Evolutionary conservation across 805 yeast species (phyloP).

Genomic region (Yamadazyma sp.): DNA sequence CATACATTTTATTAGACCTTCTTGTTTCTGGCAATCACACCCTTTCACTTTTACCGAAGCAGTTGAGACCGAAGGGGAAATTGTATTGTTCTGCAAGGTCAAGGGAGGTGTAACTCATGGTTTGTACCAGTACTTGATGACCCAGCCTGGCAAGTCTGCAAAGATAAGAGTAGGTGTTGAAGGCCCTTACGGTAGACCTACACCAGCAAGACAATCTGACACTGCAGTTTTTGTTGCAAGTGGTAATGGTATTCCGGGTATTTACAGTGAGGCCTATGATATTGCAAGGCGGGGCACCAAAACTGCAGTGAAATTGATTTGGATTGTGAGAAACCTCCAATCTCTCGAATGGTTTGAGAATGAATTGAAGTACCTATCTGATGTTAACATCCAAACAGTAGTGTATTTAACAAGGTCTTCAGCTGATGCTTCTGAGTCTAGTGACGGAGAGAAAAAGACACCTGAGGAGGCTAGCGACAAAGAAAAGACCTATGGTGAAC

Average conservation of each 20-base stretch:
- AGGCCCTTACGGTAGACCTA: slow-evolving; percentile 67
- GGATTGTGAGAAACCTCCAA: slow-evolving; percentile 59
- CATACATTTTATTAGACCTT: slow-evolving; percentile 33
- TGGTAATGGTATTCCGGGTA: slow-evolving; percentile 72
- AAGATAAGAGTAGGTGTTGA: slow-evolving; percentile 44
- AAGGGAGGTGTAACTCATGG: slow-evolving; percentile 39
- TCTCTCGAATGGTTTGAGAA: slow-evolving; percentile 50
- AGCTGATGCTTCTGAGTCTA: background rate
- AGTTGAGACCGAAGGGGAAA: slow-evolving; percentile 19
- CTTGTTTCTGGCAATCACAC: slow-evolving; percentile 45
- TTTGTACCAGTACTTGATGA: slow-evolving; percentile 25
- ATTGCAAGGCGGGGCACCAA: slow-evolving; percentile 22
- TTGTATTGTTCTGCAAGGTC: slow-evolving; percentile 34
- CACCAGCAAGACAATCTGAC: slow-evolving; percentile 51
- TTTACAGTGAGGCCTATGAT: slow-evolving; percentile 39
- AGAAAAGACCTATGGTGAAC: slow-evolving; percentile 5
- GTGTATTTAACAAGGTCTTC: slow-evolving; percentile 29
- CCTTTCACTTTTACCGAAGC: slow-evolving; percentile 39
- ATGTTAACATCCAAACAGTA: slow-evolving; percentile 24
- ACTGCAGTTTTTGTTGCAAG: slow-evolving; percentile 65
- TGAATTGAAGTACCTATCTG: slow-evolving; percentile 32
- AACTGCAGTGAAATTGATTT: slow-evolving; percentile 45
- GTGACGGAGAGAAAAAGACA: slow-evolving; percentile 11
- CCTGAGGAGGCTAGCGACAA: slow-evolving; percentile 9
- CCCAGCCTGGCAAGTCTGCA: slow-evolving; percentile 27